Evolutionary conservation across 345 rosid species (phyloP).

Genomic region (Eutrema yunnanense): DNA sequence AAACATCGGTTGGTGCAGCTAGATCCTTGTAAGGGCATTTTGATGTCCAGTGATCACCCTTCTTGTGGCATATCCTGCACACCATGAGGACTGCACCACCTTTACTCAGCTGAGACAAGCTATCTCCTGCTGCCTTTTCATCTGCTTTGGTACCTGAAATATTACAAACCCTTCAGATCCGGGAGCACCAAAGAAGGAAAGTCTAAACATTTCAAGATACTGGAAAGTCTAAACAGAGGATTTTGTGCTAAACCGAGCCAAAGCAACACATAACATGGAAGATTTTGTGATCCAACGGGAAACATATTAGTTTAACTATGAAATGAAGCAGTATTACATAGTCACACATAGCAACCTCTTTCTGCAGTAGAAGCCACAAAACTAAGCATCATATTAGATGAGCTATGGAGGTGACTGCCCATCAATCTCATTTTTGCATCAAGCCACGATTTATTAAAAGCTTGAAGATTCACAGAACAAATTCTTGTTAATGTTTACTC

Average conservation of each 20-base stretch:
- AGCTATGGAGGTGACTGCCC: not conserved
- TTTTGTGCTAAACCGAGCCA: not conserved
- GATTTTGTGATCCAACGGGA: not conserved
- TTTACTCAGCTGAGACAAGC: slow-evolving; percentile 59
- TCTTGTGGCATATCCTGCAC: slow-evolving; percentile 82
- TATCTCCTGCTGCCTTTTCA: slow-evolving; percentile 56
- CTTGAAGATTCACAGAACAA: slow-evolving; percentile 1
- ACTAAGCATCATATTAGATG: not conserved
- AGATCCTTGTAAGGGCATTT: slow-evolving; percentile 91
- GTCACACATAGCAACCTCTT: not conserved
- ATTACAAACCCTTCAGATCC: not conserved
- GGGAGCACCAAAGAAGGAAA: not conserved
- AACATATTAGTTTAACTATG: not conserved
- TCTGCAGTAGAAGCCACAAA: not conserved
- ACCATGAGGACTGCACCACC: slow-evolving; percentile 84
- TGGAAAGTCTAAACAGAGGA: not conserved
- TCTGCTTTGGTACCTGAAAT: slow-evolving; percentile 61
- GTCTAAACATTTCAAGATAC: not conserved
- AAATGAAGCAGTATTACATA: not conserved
- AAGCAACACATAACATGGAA: not conserved
- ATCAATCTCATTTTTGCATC: not conserved
- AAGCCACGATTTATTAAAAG: not conserved
- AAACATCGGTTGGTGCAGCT: slow-evolving; percentile 46
- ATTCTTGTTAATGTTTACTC: too few relatives aligned
- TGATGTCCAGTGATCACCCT: slow-evolving; percentile 94